Evolutionary conservation across 306 rosid genomes (phyloP).

Genomic region (Acacia melanoxylon): DNA sequence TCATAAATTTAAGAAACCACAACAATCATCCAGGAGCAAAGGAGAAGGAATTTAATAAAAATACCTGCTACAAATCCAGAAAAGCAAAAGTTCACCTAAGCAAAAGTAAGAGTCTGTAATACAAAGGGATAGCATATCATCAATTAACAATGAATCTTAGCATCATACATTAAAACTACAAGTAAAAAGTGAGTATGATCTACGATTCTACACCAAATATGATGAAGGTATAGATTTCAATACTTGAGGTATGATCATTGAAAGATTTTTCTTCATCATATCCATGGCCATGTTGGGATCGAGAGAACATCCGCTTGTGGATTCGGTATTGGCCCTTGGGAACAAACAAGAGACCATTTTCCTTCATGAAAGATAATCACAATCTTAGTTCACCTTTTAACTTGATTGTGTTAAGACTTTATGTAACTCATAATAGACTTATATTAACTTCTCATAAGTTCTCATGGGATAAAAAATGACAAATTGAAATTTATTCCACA

Average conservation of each 20-base stretch:
- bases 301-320: constrained; percentile 95
- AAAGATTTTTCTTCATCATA: constrained; percentile 99
- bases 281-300: constrained; percentile 99
- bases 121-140: constrained; percentile 30
- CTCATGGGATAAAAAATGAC: neutral
- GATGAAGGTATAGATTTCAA: constrained; percentile 18
- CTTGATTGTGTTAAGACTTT: constrained; percentile 1
- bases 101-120: constrained; percentile 94
- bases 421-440: constrained; percentile 6
- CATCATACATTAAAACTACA: constrained; percentile 10
- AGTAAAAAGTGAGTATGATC: constrained; percentile 7
- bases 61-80: constrained; percentile 98
- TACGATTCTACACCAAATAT: constrained; percentile 19
- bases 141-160: constrained; percentile 7
- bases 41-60: constrained; percentile 16
- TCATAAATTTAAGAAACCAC: constrained; percentile 10
- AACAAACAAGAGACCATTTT: constrained; percentile 81
- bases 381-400: constrained; percentile 26
- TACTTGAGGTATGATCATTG: constrained; percentile 98
- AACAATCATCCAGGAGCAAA: constrained; percentile 3
- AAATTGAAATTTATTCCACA: constrained; percentile 14
- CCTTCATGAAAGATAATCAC: constrained; percentile 48
- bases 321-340: constrained; percentile 91
- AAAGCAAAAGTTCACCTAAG: constrained; percentile 99
- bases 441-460: constrained; percentile 11